Percentiles rank a stretch among this genome's conserved stretches.
These are phyloP conservation scores for Boletus subparvulus DNA, from an alignment of 768 basidiomycete species.

Conservation along the genomic window DNA sequence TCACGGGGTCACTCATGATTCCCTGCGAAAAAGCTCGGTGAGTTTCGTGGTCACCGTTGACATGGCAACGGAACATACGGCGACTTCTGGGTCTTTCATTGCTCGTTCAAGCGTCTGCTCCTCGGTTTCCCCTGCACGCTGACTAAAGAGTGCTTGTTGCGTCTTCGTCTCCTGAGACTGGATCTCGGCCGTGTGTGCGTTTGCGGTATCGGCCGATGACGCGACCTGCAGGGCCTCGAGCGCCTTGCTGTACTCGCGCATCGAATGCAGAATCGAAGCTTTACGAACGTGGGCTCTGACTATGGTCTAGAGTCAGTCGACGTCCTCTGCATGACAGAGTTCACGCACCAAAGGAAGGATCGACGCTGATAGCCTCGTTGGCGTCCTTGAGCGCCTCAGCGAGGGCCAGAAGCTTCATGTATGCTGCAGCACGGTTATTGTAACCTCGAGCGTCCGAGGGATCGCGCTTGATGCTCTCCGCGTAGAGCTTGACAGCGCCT, in stretches of 20 bases:
- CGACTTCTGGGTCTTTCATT: conserved; percentile 96
- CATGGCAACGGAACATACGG: conserved; percentile 48
- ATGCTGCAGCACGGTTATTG: conserved; percentile 98
- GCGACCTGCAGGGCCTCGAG: conserved; percentile 82
- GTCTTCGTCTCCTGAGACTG: conserved; percentile 76
- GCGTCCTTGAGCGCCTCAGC: conserved; percentile 97
- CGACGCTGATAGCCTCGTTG: conserved; percentile 88
- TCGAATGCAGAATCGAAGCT: conserved; percentile 75
- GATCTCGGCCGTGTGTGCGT: conserved; percentile 84
- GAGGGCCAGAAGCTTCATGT: conserved; percentile 90
- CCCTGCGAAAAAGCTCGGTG: conserved; percentile 40
- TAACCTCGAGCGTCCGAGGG: conserved; percentile 89
- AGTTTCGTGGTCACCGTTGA: background rate
- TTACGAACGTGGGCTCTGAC: conserved; percentile 98
- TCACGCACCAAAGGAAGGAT: conserved; percentile 74
- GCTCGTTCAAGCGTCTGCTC: conserved; percentile 91
- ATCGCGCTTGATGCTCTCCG: conserved; percentile 95
- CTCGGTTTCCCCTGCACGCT: conserved; percentile 83
- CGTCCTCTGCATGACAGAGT: background rate
- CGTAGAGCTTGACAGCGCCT: conserved; percentile 86
- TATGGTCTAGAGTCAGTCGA: background rate
- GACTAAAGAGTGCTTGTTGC: conserved; percentile 72
- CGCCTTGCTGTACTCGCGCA: conserved; percentile 91
- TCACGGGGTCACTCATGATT: conserved; percentile 88
- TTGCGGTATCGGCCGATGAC: conserved; percentile 71